Evolutionary conservation across 257 asterid genomes (phyloP).

Genomic region (Oldenlandia corymbosa): DNA sequence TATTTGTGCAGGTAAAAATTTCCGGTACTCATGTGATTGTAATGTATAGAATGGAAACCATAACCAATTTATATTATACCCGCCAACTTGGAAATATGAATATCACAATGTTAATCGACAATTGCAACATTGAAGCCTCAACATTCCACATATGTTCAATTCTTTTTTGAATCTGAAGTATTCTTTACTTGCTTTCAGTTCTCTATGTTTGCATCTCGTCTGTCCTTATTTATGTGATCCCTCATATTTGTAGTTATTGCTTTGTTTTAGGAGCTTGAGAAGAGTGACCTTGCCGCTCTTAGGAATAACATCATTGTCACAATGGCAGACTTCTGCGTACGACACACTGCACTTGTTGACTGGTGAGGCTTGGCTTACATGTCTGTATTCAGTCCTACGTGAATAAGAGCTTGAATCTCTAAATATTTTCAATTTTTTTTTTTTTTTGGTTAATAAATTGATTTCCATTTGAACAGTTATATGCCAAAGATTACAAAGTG

Average conservation of each 20-base stretch:
- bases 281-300: conserved; percentile 72
- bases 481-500: conserved; percentile 82
- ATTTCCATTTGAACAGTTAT: conserved; percentile 53
- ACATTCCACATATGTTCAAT: background rate
- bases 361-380: conserved; percentile 48
- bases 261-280: conserved; percentile 73
- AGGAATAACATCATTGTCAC: conserved; percentile 78
- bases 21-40: background rate
- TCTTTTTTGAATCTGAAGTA: background rate
- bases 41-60: too few species aligned
- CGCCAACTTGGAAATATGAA: background rate
- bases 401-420: background rate
- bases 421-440: background rate
- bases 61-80: background rate
- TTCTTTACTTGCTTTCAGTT: background rate
- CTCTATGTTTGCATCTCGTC: background rate
- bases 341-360: conserved; percentile 87
- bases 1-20: conserved; percentile 80
- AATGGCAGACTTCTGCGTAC: conserved; percentile 97
- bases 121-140: background rate
- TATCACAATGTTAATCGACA: background rate
- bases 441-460: too few species aligned
- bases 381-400: background rate
- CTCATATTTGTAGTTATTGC: background rate
- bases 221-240: background rate